Evolutionary conservation across 2,329 filamentous ascomycete species (phyloP).

Genomic region (Hymenotorrendiella dingleyae): DNA sequence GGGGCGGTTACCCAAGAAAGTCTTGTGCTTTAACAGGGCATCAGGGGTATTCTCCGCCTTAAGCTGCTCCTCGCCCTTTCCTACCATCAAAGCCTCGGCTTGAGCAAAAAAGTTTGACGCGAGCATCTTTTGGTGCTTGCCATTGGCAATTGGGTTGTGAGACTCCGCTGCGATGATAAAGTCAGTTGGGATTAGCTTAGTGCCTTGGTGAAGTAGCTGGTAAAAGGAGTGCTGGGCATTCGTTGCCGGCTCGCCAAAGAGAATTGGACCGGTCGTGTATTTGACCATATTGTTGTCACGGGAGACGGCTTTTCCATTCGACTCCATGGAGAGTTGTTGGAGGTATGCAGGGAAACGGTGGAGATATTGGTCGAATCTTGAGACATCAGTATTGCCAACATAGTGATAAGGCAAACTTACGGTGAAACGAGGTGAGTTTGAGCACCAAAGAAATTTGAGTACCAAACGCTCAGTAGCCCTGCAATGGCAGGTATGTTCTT

Average conservation of each 20-base stretch:
- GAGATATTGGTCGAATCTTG: constrained; percentile 94
- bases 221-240: constrained; percentile 99
- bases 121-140: constrained; percentile 95
- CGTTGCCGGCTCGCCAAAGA: constrained; percentile 97
- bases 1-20: constrained; percentile 94
- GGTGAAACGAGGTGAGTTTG: constrained; percentile 97
- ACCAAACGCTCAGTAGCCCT: constrained; percentile 94
- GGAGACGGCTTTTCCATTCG: constrained; percentile 95
- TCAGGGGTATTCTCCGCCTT: constrained; percentile 68
- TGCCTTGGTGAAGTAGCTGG: constrained; percentile 98
- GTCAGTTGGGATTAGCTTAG: constrained; percentile 96
- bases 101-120: constrained; percentile 90
- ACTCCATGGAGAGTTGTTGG: constrained; percentile 99
- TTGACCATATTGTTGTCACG: constrained; percentile 84
- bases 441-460: constrained; percentile 97
- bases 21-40: constrained; percentile 91
- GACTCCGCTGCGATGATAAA: constrained; percentile 96
- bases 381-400: constrained; percentile 42
- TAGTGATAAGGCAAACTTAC: constrained; percentile 44
- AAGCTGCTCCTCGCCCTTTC: constrained; percentile 77
- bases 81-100: constrained; percentile 84
- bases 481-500: constrained; percentile 92
- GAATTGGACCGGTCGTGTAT: constrained; percentile 92
- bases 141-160: constrained; percentile 89
- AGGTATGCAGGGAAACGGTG: constrained; percentile 99